Conservation (phyloP, 1,284 basidiomycete species). For the Leucoagaricus sp. region DNA sequence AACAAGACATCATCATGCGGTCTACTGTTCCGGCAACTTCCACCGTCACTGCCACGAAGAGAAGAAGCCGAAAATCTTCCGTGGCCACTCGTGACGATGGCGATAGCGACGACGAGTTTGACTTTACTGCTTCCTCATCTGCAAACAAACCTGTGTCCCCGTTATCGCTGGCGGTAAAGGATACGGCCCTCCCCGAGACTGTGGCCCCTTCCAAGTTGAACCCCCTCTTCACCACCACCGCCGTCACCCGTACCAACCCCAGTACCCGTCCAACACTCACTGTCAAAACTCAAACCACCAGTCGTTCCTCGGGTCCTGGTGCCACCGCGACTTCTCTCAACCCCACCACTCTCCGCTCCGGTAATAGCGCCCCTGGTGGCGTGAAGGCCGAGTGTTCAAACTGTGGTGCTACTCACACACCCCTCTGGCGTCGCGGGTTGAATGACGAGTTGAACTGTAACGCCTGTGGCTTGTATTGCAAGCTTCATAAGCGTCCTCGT, state of each 20-base stretch:
- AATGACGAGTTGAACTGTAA: constrained; percentile 87
- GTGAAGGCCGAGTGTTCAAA: constrained; percentile 83
- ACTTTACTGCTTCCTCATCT: not conserved
- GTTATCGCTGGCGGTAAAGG: constrained; percentile 38
- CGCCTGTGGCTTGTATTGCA: constrained; percentile 77
- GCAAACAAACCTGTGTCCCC: constrained; percentile 32
- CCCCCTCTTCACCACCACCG: constrained; percentile 42
- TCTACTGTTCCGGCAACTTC: constrained; percentile 11
- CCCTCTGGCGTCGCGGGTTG: constrained; percentile 77
- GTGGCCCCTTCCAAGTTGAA: constrained; percentile 54
- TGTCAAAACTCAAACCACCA: constrained; percentile 46
- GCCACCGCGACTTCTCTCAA: constrained; percentile 60
- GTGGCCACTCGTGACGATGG: constrained; percentile 13
- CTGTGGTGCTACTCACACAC: constrained; percentile 82
- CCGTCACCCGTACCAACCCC: constrained; percentile 42
- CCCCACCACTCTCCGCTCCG: constrained; percentile 39
- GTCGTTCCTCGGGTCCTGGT: constrained; percentile 57
- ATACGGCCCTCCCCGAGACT: constrained; percentile 42
- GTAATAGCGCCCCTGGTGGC: constrained; percentile 60
- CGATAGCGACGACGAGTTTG: constrained; percentile 7
- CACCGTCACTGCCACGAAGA: not conserved
- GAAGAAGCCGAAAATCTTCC: constrained; percentile 13
- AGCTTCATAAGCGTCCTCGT: constrained; percentile 73
- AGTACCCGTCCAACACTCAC: constrained; percentile 55
- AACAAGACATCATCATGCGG: constrained; percentile 31